Evolutionary conservation across 202 grass and related monocot species (phyloP).

Genomic region (Digitaria exilis): DNA sequence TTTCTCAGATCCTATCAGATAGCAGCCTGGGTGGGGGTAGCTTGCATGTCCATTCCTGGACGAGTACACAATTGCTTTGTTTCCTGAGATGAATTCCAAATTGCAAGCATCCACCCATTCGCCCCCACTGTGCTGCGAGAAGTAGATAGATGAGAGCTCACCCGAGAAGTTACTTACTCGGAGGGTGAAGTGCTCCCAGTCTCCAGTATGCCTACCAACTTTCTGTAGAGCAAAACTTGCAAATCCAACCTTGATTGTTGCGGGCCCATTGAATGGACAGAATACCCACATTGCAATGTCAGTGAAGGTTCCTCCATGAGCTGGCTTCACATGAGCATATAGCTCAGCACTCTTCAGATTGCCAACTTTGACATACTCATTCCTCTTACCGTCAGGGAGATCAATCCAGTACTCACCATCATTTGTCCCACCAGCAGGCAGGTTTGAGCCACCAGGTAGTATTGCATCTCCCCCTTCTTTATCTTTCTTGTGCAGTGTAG

Average conservation of each 20-base stretch:
- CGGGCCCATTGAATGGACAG: constrained; percentile 88
- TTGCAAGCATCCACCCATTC: constrained; percentile 68
- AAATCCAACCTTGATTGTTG: constrained; percentile 69
- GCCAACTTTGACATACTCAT: constrained; percentile 58
- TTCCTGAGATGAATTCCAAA: constrained; percentile 74
- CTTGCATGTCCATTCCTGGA: constrained; percentile 88
- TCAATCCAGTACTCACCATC: constrained; percentile 93
- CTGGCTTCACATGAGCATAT: constrained; percentile 77
- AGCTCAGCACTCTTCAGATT: constrained; percentile 80
- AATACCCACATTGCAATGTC: constrained; percentile 95
- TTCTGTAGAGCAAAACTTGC: constrained; percentile 74
- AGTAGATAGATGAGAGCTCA: constrained; percentile 77
- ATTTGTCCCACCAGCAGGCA: constrained; percentile 77
- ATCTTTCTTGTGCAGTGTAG: constrained; percentile 65
- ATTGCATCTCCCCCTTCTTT: constrained; percentile 65
- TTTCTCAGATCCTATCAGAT: constrained; percentile 73
- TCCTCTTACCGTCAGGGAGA: constrained; percentile 59
- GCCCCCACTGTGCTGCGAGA: constrained; percentile 88
- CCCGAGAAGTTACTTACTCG: constrained; percentile 79
- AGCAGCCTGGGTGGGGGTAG: constrained; percentile 66
- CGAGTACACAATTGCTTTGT: constrained; percentile 76
- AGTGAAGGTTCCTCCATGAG: constrained; percentile 78
- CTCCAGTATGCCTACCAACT: constrained; percentile 72
- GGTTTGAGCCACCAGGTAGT: constrained; percentile 66
- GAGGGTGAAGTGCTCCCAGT: constrained; percentile 96